Conservation (phyloP, 2,329 filamentous ascomycete species). For the Ophiostoma sp. region DNA sequence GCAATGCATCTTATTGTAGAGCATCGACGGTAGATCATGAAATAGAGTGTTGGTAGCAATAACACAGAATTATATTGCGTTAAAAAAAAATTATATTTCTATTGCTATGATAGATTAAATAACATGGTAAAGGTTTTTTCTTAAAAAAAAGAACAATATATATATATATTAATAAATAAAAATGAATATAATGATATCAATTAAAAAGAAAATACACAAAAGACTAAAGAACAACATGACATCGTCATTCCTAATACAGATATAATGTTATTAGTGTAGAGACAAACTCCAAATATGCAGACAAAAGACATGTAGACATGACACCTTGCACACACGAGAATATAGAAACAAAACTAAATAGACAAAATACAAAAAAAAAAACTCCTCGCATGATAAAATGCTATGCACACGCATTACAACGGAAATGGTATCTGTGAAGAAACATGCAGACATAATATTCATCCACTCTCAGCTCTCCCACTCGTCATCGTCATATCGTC, state of each 20-base stretch:
- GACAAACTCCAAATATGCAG: neutral
- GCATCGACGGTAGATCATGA: neutral
- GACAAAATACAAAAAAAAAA: conserved; percentile 16
- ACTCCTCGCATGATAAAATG: conserved; percentile 22
- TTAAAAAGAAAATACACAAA: neutral
- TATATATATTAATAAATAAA: neutral
- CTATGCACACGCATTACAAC: conserved; percentile 19
- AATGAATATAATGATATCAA: neutral
- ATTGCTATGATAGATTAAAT: too few relatives aligned
- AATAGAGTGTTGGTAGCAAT: neutral
- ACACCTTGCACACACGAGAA: neutral
- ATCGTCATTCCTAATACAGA: neutral
- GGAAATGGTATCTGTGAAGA: conserved; percentile 21
- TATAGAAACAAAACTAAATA: neutral
- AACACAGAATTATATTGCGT: too few relatives aligned
- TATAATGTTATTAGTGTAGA: conserved; percentile 10
- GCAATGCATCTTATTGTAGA: neutral
- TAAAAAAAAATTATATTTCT: too few relatives aligned
- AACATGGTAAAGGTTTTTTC: too few relatives aligned
- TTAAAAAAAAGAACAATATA: neutral
- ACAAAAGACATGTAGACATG: neutral
- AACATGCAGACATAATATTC: conserved; percentile 15
- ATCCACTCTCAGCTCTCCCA: neutral
- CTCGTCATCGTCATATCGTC: neutral
- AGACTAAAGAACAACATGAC: neutral